These are phyloP conservation scores for Hygrophoropsis aurantiaca DNA, from an alignment of 768 basidiomycete genomes.

Conservation along the genomic window DNA sequence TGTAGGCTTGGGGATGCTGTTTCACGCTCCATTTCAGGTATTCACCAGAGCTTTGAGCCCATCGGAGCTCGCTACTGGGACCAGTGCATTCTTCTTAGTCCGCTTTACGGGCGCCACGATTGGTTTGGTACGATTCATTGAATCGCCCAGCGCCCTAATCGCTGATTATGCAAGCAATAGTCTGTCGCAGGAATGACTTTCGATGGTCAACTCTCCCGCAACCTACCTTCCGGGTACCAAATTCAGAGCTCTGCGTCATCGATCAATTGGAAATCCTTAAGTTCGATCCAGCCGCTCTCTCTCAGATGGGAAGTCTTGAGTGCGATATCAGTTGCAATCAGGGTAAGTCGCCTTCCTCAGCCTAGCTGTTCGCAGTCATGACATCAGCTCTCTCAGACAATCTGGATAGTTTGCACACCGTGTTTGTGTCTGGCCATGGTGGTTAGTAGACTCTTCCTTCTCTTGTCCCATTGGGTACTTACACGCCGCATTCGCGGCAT, in stretches of 20 bases:
- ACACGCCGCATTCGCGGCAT: neutral
- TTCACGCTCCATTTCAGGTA: slow-evolving; percentile 83
- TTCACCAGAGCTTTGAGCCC: slow-evolving; percentile 67
- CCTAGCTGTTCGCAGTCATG: slow-evolving; percentile 6
- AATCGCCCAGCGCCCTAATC: slow-evolving; percentile 1
- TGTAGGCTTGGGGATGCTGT: slow-evolving; percentile 78
- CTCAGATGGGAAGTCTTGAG: slow-evolving; percentile 48
- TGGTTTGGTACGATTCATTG: slow-evolving; percentile 58
- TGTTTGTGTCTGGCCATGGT: slow-evolving; percentile 64
- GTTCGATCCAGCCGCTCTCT: slow-evolving; percentile 43
- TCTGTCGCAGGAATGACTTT: slow-evolving; percentile 77
- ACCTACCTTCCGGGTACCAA: slow-evolving; percentile 48
- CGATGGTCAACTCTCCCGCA: slow-evolving; percentile 47
- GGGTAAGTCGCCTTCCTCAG: slow-evolving; percentile 39
- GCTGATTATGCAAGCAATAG: slow-evolving; percentile 36
- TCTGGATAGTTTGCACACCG: slow-evolving; percentile 76
- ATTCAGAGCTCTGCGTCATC: slow-evolving; percentile 43
- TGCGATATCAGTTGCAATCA: slow-evolving; percentile 61
- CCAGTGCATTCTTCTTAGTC: slow-evolving; percentile 85
- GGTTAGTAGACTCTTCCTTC: slow-evolving; percentile 35
- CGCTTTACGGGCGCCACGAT: slow-evolving; percentile 85
- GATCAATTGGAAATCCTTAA: slow-evolving; percentile 54
- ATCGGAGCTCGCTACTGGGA: slow-evolving; percentile 71
- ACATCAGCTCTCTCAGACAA: slow-evolving; percentile 42
- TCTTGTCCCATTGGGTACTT: neutral